Percentiles rank a stretch among this genome's conserved stretches.
phyloP scores from a whole-genome alignment of 192 early-diverging fungal species.

The Haplosporangium gracile region DNA sequence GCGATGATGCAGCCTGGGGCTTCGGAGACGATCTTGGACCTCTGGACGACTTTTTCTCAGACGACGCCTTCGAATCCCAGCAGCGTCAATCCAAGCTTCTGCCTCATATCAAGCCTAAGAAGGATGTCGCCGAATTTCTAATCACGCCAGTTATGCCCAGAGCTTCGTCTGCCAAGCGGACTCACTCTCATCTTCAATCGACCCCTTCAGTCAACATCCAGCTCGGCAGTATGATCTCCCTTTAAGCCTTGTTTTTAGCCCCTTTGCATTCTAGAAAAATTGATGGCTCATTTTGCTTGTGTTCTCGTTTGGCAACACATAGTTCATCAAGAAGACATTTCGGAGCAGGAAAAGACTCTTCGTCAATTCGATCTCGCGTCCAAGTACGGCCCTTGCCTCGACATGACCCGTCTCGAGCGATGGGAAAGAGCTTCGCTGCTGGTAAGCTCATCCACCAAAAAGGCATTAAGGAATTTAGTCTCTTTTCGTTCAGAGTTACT shows the following conservation, averaged over 20 bases:
- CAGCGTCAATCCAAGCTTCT: not conserved
- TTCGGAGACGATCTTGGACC: not conserved
- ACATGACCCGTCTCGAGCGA: constrained; percentile 46
- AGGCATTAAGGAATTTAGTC: not conserved
- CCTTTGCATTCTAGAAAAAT: not conserved
- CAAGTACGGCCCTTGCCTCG: constrained; percentile 30
- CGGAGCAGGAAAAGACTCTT: constrained; percentile 19
- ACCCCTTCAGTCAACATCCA: not conserved
- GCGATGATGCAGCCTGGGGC: not conserved
- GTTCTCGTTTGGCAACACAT: not conserved
- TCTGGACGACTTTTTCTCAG: not conserved
- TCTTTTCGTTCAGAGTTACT: no score
- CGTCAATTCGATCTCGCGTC: constrained; percentile 42
- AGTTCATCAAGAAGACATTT: constrained; percentile 38
- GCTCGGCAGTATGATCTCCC: not conserved
- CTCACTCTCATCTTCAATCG: not conserved
- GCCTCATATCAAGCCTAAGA: not conserved
- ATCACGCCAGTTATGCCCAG: not conserved
- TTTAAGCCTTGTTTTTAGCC: not conserved
- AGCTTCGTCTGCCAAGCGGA: not conserved
- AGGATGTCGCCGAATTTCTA: not conserved
- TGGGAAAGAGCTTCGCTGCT: constrained; percentile 40
- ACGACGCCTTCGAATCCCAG: not conserved
- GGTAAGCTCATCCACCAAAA: constrained; percentile 16
- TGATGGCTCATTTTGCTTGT: not conserved